Conservation (phyloP, 2,329 filamentous ascomycete species). For the Sporothrix inflata region DNA sequence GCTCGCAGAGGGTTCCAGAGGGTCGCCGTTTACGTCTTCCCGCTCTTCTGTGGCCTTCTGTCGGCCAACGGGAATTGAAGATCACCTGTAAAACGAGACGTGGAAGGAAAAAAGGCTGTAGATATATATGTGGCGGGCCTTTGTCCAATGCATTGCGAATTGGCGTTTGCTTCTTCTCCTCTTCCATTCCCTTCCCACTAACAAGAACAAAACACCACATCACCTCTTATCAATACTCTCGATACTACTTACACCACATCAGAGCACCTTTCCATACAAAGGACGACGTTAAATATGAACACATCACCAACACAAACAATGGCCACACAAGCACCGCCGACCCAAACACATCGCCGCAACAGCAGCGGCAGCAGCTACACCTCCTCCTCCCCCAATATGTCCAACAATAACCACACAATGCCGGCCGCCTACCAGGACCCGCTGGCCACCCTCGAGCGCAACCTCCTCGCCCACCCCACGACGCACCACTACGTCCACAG, state of each 20-base stretch:
- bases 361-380: neutral
- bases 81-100: neutral
- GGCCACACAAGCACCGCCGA: neutral
- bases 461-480: slow-evolving; percentile 24
- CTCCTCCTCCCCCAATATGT: too few relatives aligned
- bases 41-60: neutral
- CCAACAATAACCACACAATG: neutral
- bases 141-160: neutral
- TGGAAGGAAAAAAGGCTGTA: too few relatives aligned
- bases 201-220: neutral
- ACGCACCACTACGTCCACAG: neutral
- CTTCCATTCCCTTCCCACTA: neutral
- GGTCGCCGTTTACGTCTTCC: neutral
- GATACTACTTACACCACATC: neutral
- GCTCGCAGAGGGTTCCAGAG: neutral
- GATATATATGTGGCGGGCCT: neutral
- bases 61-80: neutral
- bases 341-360: neutral
- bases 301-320: neutral
- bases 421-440: slow-evolving; percentile 12
- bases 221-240: neutral
- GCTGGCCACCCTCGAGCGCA: slow-evolving; percentile 26
- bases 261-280: neutral
- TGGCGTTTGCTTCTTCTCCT: neutral
- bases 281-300: too few relatives aligned